Evolutionary conservation across 352 stramenopile species (phyloP).

Genomic region (Detonula confervacea): DNA sequence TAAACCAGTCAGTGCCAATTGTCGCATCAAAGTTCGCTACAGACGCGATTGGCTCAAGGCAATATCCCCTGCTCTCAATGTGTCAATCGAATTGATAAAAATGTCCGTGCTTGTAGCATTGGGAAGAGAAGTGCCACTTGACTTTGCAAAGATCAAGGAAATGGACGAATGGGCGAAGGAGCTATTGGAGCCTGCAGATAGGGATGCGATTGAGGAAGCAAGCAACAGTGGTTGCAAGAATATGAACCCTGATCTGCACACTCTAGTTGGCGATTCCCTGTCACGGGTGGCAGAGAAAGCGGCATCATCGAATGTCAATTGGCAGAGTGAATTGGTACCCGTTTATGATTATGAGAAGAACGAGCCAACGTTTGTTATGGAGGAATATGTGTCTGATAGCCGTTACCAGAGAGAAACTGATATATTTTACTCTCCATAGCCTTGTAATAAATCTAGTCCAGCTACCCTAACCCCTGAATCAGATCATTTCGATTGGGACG

Average conservation of each 20-base stretch:
- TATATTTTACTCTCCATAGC: neutral
- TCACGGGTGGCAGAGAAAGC: conserved; percentile 12
- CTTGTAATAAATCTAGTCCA: no score
- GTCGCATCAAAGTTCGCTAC: conserved; percentile 3
- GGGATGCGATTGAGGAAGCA: neutral
- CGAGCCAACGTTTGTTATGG: neutral
- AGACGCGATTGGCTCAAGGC: conserved; percentile 5
- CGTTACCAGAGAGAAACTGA: neutral
- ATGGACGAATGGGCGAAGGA: conserved; percentile 8
- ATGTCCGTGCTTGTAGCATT: neutral
- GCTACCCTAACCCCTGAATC: no score
- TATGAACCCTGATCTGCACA: neutral
- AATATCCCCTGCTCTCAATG: conserved; percentile 4
- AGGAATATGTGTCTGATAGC: neutral
- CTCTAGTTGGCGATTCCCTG: conserved; percentile 9
- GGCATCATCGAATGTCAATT: neutral
- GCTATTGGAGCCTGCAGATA: conserved; percentile 9
- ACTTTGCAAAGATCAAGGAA: conserved; percentile 10
- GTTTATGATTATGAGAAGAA: neutral
- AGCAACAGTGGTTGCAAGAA: no score
- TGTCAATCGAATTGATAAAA: neutral
- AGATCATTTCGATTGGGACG: conserved; percentile 20
- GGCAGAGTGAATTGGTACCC: conserved; percentile 3
- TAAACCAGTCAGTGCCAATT: neutral
- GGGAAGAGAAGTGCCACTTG: neutral